Evolutionary conservation across 2,329 filamentous ascomycete genomes (phyloP).

Genomic region (Colletotrichum sp.): DNA sequence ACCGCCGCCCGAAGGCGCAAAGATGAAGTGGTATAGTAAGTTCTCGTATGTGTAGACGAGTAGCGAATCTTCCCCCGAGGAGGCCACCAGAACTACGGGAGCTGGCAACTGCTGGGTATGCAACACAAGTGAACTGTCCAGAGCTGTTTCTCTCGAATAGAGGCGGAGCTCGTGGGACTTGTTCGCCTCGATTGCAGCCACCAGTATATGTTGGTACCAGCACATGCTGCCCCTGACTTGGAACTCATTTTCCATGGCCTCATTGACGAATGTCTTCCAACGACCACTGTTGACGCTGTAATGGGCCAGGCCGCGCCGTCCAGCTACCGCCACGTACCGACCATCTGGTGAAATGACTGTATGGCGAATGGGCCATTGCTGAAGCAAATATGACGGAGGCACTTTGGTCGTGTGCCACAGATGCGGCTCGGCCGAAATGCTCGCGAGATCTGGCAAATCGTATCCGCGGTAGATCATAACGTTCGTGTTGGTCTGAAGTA

Average conservation of each 20-base stretch:
- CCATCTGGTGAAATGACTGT: slow-evolving; percentile 91
- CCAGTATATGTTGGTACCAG: slow-evolving; percentile 95
- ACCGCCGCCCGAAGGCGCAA: slow-evolving; percentile 72
- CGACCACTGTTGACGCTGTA: slow-evolving; percentile 94
- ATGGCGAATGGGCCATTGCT: slow-evolving; percentile 92
- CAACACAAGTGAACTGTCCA: slow-evolving; percentile 76
- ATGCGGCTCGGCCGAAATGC: slow-evolving; percentile 88
- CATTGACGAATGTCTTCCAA: slow-evolving; percentile 93
- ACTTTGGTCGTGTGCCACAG: slow-evolving; percentile 95
- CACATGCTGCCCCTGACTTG: slow-evolving; percentile 95
- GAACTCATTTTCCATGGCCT: slow-evolving; percentile 85
- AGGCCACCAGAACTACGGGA: slow-evolving; percentile 87
- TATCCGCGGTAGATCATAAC: slow-evolving; percentile 95
- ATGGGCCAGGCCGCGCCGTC: slow-evolving; percentile 87
- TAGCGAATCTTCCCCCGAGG: slow-evolving; percentile 91
- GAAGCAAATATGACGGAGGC: slow-evolving; percentile 81
- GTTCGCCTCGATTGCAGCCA: slow-evolving; percentile 89
- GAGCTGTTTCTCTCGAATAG: slow-evolving; percentile 83
- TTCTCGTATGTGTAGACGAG: slow-evolving; percentile 98
- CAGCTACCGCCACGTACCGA: slow-evolving; percentile 95
- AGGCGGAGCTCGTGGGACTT: slow-evolving; percentile 86
- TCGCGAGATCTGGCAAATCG: slow-evolving; percentile 87
- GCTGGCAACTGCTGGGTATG: slow-evolving; percentile 80
- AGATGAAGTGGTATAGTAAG: slow-evolving; percentile 91
- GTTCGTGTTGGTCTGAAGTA: slow-evolving; percentile 86